Evolutionary conservation across 306 rosid genomes (phyloP), one percentile per base, ranked within the genome.

Genomic region (Purshia tridentata): DNA sequence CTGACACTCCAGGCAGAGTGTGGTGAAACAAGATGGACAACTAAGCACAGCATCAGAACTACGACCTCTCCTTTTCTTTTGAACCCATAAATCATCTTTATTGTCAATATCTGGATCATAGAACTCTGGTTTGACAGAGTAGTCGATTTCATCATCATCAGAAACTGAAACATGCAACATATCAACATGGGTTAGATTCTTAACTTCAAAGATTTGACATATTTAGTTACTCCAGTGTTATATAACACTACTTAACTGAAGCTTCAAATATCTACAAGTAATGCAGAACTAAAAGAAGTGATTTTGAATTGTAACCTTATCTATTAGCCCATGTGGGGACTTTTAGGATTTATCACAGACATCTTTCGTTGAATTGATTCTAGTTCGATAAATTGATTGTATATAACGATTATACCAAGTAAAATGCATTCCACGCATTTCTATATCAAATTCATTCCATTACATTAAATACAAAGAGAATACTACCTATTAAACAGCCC

Each of bases 111-210:
- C 77, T 13, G 97, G 78, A 73, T 80, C 93, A 76, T 88, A 92
- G 52, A 89, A 89, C 84, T 88, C 96, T 19, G 97, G 96, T 79
- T 92, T 89, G 75, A 75, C 65, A 3, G 96, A 73, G 87, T 92
- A 92, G 87, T 89, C 97, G 75, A 89, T 85, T 83, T 84, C 96
- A 10, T 92, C 95, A 50, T 91, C 93, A 82, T 89, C 96, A 60
- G 91, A 92, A 52, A 89, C 97, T 88, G 88, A 42, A 59, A 77
- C 29, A 56, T 41, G 12, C 47, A 77, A 79, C 71, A n/a, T 60
- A 61, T 8, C 23, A 66, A 78, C 58, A 39, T 4, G 65, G 72
- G 51, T 70, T 47, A 63, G 39, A 47, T 20, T 58, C 57, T 61
- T 23, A 45, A 55, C 57, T 64, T 42, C 53, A 70, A 68, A 40